Conservation (phyloP, 1,284 basidiomycete species). For the Chalciporus sp. region DNA sequence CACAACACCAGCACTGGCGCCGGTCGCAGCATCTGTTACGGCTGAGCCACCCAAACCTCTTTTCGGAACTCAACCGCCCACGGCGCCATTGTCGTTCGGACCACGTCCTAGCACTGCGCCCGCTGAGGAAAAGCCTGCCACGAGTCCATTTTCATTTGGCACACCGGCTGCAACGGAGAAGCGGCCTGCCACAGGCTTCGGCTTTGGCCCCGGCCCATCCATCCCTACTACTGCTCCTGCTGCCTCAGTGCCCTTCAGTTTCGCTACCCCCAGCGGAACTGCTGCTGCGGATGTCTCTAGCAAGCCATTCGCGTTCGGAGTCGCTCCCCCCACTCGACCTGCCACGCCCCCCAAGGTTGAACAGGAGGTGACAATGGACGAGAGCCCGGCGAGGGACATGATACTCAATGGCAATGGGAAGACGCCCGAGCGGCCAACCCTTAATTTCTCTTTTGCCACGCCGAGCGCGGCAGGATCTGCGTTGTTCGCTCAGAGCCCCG, state of each 20-base stretch:
- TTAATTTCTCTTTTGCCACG: conserved; percentile 48
- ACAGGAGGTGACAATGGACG: conserved; percentile 68
- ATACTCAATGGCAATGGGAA: conserved; percentile 37
- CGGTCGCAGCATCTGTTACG: conserved; percentile 4
- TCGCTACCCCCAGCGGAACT: conserved; percentile 32
- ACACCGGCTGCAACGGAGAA: conserved; percentile 28
- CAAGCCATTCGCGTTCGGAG: conserved; percentile 37
- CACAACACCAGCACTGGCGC: conserved; percentile 7
- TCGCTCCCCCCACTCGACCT: conserved; percentile 35
- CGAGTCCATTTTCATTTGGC: conserved; percentile 33
- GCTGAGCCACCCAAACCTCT: conserved; percentile 26
- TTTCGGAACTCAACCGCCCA: conserved; percentile 27
- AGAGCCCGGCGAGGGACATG: conserved; percentile 63
- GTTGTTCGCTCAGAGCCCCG: conserved; percentile 42
- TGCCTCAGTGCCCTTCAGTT: conserved; percentile 34
- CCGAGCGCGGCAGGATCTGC: conserved; percentile 36
- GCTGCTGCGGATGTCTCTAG: conserved; percentile 31
- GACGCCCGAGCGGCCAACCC: conserved; percentile 38
- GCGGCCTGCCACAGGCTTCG: conserved; percentile 27
- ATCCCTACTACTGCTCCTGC: conserved; percentile 25
- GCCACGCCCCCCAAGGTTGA: conserved; percentile 59
- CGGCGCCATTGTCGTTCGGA: conserved; percentile 33
- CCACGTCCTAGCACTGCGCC: conserved; percentile 22
- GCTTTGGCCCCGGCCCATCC: conserved; percentile 35
- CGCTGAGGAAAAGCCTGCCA: conserved; percentile 25